Conservation (phyloP, 2,329 filamentous ascomycete species). For the Fusarium sp. region DNA sequence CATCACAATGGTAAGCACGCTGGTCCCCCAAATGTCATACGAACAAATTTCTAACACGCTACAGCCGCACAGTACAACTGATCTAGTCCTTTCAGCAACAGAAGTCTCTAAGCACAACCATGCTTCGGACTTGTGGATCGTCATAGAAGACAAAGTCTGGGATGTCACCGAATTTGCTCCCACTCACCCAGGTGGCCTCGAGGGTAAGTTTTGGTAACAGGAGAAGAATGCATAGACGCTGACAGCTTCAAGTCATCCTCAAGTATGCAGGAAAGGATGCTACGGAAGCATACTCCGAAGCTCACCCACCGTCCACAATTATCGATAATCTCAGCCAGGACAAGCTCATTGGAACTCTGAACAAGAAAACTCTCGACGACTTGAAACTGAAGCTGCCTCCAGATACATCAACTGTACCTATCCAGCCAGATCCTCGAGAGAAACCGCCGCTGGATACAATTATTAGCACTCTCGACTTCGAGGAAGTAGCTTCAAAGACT, state of each 20-base stretch:
- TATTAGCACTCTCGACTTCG: conserved; percentile 50
- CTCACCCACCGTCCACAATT: neutral
- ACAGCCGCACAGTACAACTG: no score
- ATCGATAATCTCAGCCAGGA: neutral
- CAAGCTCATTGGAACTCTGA: neutral
- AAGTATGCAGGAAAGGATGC: neutral
- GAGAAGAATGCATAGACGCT: no score
- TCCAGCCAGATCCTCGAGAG: neutral
- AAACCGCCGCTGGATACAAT: conserved; percentile 34
- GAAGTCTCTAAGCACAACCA: no score
- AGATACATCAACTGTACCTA: neutral
- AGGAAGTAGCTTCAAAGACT: conserved; percentile 31
- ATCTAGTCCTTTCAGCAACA: no score
- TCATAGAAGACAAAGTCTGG: neutral
- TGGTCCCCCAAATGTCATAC: no score
- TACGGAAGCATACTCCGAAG: neutral
- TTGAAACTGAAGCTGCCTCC: neutral
- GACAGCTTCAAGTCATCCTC: neutral
- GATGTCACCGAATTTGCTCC: neutral
- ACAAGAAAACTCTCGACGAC: neutral
- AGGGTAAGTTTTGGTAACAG: no score
- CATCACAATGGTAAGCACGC: no score
- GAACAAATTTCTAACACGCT: no score
- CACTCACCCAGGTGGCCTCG: neutral
- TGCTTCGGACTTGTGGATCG: neutral